Conservation (phyloP, 2,329 filamentous ascomycete species). For the Microdochium paspali region DNA sequence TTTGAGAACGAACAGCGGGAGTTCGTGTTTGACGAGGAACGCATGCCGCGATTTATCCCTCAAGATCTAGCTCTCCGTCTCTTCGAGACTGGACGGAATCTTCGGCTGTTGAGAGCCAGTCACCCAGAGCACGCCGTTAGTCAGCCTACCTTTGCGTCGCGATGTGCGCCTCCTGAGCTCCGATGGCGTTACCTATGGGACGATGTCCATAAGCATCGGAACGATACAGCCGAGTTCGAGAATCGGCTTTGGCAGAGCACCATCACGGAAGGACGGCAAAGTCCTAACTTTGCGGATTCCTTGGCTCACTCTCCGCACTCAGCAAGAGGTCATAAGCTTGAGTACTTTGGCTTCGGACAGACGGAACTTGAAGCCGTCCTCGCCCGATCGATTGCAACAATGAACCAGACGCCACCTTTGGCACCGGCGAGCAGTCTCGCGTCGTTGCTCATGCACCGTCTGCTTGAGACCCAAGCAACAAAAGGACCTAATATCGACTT, state of each 20-base stretch:
- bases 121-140: constrained; percentile 65
- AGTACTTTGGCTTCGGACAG: not conserved
- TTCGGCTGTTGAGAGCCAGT: constrained; percentile 61
- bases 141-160: constrained; percentile 33
- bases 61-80: constrained; percentile 59
- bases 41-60: constrained; percentile 64
- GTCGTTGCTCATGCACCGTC: constrained; percentile 26
- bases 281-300: not conserved
- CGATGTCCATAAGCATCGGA: constrained; percentile 54
- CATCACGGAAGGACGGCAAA: constrained; percentile 1
- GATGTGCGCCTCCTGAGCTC: constrained; percentile 44
- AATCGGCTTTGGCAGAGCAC: constrained; percentile 19
- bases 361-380: constrained; percentile 36
- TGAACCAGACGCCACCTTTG: constrained; percentile 24
- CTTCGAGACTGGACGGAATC: constrained; percentile 72
- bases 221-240: constrained; percentile 46
- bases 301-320: not conserved
- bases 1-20: constrained; percentile 48
- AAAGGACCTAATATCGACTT: constrained; percentile 17
- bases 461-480: constrained; percentile 20
- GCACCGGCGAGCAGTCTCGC: constrained; percentile 25
- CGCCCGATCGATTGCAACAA: constrained; percentile 37
- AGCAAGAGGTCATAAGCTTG: not conserved
- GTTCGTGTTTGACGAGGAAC: constrained; percentile 52
- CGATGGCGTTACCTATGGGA: constrained; percentile 67